Evolutionary conservation across 2,329 filamentous ascomycete genomes (phyloP).

Genomic region (Phialophora expanda): DNA sequence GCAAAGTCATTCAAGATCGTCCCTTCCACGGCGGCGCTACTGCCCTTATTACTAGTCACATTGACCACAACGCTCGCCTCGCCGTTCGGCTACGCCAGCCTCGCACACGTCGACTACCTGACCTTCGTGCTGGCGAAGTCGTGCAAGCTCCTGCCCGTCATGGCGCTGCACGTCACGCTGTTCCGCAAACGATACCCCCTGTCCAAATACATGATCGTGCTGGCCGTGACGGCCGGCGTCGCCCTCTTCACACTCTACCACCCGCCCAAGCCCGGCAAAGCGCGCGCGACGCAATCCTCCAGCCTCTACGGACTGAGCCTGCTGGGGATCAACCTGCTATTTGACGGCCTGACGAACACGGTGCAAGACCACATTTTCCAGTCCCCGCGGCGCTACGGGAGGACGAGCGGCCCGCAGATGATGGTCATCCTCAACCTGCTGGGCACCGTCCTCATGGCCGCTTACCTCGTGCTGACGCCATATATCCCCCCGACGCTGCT

Average conservation of each 20-base stretch:
- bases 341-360: conserved; percentile 94
- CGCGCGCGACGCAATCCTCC: conserved; percentile 53
- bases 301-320: conserved; percentile 77
- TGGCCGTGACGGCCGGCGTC: conserved; percentile 87
- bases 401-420: conserved; percentile 94
- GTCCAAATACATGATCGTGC: conserved; percentile 95
- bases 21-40: conserved; percentile 74
- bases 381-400: conserved; percentile 66
- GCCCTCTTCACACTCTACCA: conserved; percentile 92
- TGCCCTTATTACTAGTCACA: conserved; percentile 81
- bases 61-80: conserved; percentile 85
- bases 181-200: conserved; percentile 88
- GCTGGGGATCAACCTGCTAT: conserved; percentile 85
- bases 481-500: conserved; percentile 75
- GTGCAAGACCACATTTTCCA: conserved; percentile 94
- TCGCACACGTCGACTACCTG: conserved; percentile 95
- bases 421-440: conserved; percentile 98
- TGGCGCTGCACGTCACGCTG: conserved; percentile 92
- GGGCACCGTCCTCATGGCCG: conserved; percentile 74
- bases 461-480: conserved; percentile 78
- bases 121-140: conserved; percentile 97
- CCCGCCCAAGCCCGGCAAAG: conserved; percentile 62
- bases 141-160: conserved; percentile 97
- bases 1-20: conserved; percentile 66
- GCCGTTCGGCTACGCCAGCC: conserved; percentile 92